phyloP scores from a whole-genome alignment of 2,329 filamentous ascomycete genomes.

The Colletotrichum gloeosporioides region DNA sequence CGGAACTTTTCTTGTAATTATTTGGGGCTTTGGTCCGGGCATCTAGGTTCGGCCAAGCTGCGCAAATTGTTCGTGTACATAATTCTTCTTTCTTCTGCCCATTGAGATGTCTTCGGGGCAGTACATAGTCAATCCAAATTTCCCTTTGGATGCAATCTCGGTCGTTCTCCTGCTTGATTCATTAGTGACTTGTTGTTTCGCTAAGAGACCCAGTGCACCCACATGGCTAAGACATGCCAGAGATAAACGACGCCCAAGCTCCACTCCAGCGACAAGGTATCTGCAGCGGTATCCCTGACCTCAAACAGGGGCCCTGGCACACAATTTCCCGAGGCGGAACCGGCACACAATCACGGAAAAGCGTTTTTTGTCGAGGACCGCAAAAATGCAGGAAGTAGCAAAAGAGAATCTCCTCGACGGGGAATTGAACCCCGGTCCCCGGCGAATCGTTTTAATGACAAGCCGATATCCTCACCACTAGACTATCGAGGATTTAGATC shows the following conservation, averaged over 20 bases:
- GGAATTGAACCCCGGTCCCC: conserved; percentile 22
- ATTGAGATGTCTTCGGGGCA: neutral
- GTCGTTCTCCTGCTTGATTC: neutral
- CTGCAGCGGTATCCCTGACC: neutral
- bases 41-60: neutral
- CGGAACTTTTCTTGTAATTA: neutral
- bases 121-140: neutral
- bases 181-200: neutral
- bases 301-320: neutral
- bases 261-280: neutral
- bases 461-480: conserved; percentile 22
- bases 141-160: neutral
- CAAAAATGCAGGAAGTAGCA: neutral
- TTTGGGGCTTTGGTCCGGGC: neutral
- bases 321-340: neutral
- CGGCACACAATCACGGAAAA: neutral
- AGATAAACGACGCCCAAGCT: neutral
- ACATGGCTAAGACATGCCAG: neutral
- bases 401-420: conserved; percentile 8
- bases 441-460: conserved; percentile 3
- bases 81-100: neutral
- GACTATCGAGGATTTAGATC: conserved; percentile 13
- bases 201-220: neutral
- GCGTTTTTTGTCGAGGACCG: neutral
- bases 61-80: conserved; percentile 10